Percentiles rank a stretch among this genome's conserved stretches.
These are phyloP conservation scores for Penstemon eatonii DNA, from an alignment of 257 asterid genomes.

Conservation along the genomic window DNA sequence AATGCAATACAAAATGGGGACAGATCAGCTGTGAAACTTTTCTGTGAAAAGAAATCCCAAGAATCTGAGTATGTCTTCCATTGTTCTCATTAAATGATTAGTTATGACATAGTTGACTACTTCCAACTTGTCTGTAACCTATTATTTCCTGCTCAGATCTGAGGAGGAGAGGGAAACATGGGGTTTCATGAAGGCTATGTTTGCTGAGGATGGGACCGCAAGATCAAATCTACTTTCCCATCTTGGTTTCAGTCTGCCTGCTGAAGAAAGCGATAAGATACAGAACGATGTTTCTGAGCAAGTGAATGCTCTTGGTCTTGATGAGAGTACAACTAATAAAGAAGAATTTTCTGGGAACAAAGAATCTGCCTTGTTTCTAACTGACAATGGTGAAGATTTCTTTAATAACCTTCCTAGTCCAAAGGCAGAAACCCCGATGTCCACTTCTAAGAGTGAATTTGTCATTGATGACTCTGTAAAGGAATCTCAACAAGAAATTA, in stretches of 20 bases:
- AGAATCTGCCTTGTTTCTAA: conserved; percentile 31
- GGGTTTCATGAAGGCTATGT: conserved; percentile 68
- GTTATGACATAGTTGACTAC: background rate
- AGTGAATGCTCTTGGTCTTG: conserved; percentile 46
- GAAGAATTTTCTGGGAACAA: conserved; percentile 34
- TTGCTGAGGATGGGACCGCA: conserved; percentile 65
- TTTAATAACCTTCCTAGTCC: conserved; percentile 71
- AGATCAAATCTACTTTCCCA: conserved; percentile 62
- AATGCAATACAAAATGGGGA: conserved; percentile 58
- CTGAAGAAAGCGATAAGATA: conserved; percentile 37
- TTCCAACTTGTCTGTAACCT: background rate
- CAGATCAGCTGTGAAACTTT: conserved; percentile 49
- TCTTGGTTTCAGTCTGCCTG: conserved; percentile 56
- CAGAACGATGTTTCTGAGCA: conserved; percentile 46
- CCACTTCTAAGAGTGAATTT: conserved; percentile 46
- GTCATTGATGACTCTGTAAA: conserved; percentile 37
- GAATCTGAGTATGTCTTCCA: conserved; percentile 56
- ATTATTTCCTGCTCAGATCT: conserved; percentile 41
- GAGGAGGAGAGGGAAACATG: conserved; percentile 61
- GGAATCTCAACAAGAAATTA: conserved; percentile 42
- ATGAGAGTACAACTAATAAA: conserved; percentile 33
- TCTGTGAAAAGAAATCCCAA: conserved; percentile 59
- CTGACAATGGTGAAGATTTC: conserved; percentile 69
- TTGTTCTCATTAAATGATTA: background rate
- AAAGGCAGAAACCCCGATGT: conserved; percentile 54